Conservation (phyloP, 306 rosid genomes). For the Canavalia gladiata region DNA sequence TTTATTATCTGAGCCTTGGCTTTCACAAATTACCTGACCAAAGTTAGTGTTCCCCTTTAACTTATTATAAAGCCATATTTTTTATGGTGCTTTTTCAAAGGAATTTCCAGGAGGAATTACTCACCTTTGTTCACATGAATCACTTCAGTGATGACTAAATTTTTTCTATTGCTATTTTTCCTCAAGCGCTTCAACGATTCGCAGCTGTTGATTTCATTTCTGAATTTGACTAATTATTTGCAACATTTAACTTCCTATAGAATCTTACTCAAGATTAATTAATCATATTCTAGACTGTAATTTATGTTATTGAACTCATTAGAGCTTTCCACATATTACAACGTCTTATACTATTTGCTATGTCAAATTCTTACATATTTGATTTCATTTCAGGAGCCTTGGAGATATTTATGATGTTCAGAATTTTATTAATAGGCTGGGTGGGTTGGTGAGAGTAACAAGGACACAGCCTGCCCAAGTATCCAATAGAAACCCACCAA, state of each 20-base stretch:
- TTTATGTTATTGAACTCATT: background rate
- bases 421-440: slow-evolving; percentile 30
- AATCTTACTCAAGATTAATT: background rate
- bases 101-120: too few species aligned
- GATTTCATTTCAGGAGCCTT: slow-evolving; percentile 47
- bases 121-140: too few species aligned
- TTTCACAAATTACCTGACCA: too few species aligned
- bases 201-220: background rate
- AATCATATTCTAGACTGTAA: background rate
- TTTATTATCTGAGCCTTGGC: background rate
- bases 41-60: too few species aligned
- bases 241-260: background rate
- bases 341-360: background rate
- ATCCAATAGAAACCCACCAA: slow-evolving; percentile 33
- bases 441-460: slow-evolving; percentile 53
- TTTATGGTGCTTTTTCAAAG: too few species aligned
- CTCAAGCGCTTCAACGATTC: too few species aligned
- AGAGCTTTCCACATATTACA: background rate
- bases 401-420: slow-evolving; percentile 57
- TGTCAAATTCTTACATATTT: slow-evolving; percentile 1
- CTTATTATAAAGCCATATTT: too few species aligned
- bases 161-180: too few species aligned
- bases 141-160: too few species aligned
- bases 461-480: slow-evolving; percentile 37
- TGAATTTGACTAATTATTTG: background rate